Evolutionary conservation across 371 early-diverging fungal genomes (phyloP), one percentile per base, ranked within the genome.

Genomic region (Lichtheimia hyalospora): DNA sequence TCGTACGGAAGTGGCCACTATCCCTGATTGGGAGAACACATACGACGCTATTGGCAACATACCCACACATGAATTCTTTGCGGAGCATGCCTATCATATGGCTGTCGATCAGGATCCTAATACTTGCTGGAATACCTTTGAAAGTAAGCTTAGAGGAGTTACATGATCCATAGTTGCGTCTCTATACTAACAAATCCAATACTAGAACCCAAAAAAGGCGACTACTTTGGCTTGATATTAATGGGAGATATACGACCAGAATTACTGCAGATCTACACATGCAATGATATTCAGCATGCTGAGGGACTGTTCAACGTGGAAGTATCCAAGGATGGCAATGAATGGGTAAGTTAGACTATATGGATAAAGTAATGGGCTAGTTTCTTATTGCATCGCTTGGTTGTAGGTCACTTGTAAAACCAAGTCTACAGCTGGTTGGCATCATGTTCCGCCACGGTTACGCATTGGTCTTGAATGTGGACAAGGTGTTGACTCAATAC

Each of bases 71-170:
- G 64, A 71, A 8, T 76, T 75, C 49, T 81, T 83, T 69, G 74
- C 73, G 8, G 69, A 77, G 50, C 70, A 79, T 59, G 77, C 79
- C 1, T 86, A 81, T 52, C 84, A 84, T 40, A 73, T 65, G 15
- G 83, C 79, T 1, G 84, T 84, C 0, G 86, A 86, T 63, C 67
- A 64, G n/a, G 77, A 84, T 64, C 67, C 73, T 8, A 79, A 58
- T 6, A 83, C 84, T 6, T 86, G 86, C 49, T 86, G 86, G 86
- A 72, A 75, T 23, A 81, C 79, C 10, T 75, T 71, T 53, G 60
- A 59, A 55, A 67, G 81, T 81, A 76, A 58, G 55, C 5, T 34
- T 42, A 7, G 27, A 27, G 8, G 5, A 34, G 10, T 10, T 5
- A 25, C 16, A 6, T 20, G 15, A 52, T 43, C n/a, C 27, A 1